Percentiles rank a stretch among this genome's conserved stretches.
These are phyloP conservation scores for Colletotrichum theobromicola DNA, from an alignment of 2,329 filamentous ascomycete genomes.

Conservation along the genomic window DNA sequence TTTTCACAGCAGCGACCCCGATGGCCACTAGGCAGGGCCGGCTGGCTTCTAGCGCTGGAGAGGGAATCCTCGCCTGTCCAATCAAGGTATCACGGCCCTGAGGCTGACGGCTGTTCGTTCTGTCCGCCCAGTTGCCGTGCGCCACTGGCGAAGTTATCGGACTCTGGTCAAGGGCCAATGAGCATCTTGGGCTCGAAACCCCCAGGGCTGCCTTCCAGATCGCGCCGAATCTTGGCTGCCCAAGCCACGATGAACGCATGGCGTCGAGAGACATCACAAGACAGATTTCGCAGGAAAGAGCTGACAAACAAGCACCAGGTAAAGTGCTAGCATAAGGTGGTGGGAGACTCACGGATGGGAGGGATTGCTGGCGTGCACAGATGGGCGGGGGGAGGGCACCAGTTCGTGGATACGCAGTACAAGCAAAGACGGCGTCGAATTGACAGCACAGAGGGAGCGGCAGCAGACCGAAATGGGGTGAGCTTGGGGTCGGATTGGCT, in stretches of 20 bases:
- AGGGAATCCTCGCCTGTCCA: not conserved
- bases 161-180: not conserved
- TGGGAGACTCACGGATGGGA: not conserved
- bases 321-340: not conserved
- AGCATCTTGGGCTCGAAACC: not conserved
- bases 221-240: not conserved
- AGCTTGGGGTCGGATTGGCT: not conserved
- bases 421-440: not conserved
- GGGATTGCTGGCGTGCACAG: not conserved
- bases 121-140: not conserved
- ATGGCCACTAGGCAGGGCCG: not conserved
- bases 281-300: not conserved
- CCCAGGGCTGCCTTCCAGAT: not conserved
- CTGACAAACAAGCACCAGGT: not conserved
- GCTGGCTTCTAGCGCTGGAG: slow-evolving; percentile 8
- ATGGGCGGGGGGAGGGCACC: not conserved
- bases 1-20: not conserved
- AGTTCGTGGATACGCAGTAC: not conserved
- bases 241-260: not conserved
- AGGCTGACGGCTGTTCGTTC: not conserved
- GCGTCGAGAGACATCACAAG: not conserved
- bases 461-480: not conserved
- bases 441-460: not conserved
- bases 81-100: not conserved
- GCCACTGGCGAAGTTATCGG: slow-evolving; percentile 1